Base-by-base conservation (phyloP, 2,329 filamentous ascomycete genomes). In the Penicillium brasilianum region DNA sequence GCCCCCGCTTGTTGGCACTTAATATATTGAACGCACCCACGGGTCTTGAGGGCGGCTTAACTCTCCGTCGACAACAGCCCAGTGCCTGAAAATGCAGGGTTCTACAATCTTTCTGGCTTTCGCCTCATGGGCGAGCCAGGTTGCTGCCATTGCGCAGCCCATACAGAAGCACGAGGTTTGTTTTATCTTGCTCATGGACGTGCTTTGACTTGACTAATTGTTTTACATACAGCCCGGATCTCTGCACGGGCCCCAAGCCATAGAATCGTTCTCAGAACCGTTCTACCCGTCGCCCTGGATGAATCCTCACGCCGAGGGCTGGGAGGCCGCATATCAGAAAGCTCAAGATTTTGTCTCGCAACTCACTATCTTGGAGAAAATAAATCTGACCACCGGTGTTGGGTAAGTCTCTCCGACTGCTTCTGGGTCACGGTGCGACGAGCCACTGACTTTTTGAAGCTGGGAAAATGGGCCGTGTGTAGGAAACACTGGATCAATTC, bases 381-480 rank as follows among this genome's bases (percentile, higher is more conserved):
- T 63, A 7, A 63, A 63, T 22, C 58, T 63, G 34, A 63, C 61
- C 22, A 63, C 61, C 3, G 61, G 61, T 52, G 61, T 63, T n/a
- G 58, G 61, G 60, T 62, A 52, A n/a, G 59, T 50, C 8, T 37
- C 20, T 14, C 22, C 3, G 10, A 4, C 30, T 4, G n/a, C 25
- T 54, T 32, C 37, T 9, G n/a, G 4, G 34, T 13, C 32, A 32
- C 3, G 10, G 6, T 25, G 7, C 18, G 32, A 43, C 13, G 18
- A 48, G 20, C 10, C 32, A 18, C 28, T 56, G 18, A 56, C 41
- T 58, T 25, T 36, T 11, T 37, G 28, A 55, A 55, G 53, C 18
- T 55, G 53, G 53, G 30, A 36, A 18, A 55, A 58, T 43, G 36
- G 36, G 16, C 62, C 55, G 4, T 64, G 62, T 46, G 62, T 64